Percentiles rank a stretch among this genome's conserved stretches.
Evolutionary conservation across 441 rosid genomes (phyloP).

Genomic region (Erysimum pusillum): DNA sequence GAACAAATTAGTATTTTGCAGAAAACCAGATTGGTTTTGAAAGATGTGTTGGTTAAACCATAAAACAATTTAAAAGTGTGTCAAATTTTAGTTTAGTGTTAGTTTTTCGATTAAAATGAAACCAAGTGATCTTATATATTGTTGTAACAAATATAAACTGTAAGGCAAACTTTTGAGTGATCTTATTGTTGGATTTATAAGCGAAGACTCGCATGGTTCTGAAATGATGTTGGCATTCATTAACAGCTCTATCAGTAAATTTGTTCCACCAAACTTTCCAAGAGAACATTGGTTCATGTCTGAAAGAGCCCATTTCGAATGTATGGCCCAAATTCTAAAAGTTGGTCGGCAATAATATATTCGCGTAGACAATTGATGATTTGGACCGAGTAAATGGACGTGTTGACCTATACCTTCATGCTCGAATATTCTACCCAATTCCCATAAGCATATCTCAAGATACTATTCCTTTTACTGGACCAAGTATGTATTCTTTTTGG

Average conservation of each 20-base stretch:
- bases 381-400: slow-evolving; percentile 12
- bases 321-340: not conserved
- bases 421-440: not conserved
- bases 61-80: too few species aligned
- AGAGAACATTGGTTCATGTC: not conserved
- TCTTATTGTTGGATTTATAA: not conserved
- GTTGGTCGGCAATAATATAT: not conserved
- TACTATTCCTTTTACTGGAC: not conserved
- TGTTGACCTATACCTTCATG: not conserved
- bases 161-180: too few species aligned
- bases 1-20: not conserved
- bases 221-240: not conserved
- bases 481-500: not conserved
- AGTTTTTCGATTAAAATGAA: not conserved
- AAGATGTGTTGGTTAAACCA: not conserved
- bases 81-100: not conserved
- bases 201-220: not conserved
- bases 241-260: not conserved
- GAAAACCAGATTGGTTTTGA: not conserved
- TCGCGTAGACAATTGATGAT: not conserved
- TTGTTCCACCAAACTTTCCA: slow-evolving; percentile 3
- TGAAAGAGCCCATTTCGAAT: not conserved
- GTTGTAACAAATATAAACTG: not conserved
- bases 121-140: not conserved
- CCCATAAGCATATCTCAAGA: slow-evolving; percentile 9